Percentiles rank a stretch among this genome's conserved stretches.
These are phyloP conservation scores for Volvox reticuliferus DNA, from an alignment of 139 green algal genomes.

Conservation along the genomic window DNA sequence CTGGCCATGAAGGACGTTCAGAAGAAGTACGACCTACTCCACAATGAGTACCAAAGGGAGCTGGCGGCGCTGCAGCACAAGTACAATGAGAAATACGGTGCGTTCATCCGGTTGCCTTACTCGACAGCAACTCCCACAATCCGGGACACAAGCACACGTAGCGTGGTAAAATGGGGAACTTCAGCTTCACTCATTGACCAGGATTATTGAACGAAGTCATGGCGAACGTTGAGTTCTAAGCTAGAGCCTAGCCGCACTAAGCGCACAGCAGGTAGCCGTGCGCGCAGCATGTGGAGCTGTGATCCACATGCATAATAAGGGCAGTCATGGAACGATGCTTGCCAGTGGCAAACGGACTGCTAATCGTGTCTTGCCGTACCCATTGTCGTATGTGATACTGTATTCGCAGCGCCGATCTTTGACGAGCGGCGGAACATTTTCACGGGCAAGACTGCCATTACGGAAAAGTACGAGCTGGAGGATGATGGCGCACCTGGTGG, in stretches of 20 bases:
- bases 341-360: no score
- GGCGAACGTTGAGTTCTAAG: no score
- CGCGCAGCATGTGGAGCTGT: no score
- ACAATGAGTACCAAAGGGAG: conserved; percentile 59
- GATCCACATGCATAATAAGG: no score
- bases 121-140: background rate
- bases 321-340: no score
- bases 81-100: conserved; percentile 63
- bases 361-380: background rate
- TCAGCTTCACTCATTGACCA: no score
- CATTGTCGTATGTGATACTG: background rate
- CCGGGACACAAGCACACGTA: no score
- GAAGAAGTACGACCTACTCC: conserved; percentile 49
- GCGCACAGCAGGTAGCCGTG: no score
- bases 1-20: conserved; percentile 68
- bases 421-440: conserved; percentile 56
- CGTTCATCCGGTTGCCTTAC: background rate
- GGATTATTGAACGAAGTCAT: no score
- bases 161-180: no score
- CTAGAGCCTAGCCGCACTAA: no score
- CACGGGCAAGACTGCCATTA: conserved; percentile 47
- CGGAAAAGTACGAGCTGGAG: conserved; percentile 58
- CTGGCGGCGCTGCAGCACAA: conserved; percentile 67
- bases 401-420: conserved; percentile 61
- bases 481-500: conserved; percentile 62